Base-by-base conservation (phyloP, 371 early-diverging fungal genomes). In the Mucor ambiguus region DNA sequence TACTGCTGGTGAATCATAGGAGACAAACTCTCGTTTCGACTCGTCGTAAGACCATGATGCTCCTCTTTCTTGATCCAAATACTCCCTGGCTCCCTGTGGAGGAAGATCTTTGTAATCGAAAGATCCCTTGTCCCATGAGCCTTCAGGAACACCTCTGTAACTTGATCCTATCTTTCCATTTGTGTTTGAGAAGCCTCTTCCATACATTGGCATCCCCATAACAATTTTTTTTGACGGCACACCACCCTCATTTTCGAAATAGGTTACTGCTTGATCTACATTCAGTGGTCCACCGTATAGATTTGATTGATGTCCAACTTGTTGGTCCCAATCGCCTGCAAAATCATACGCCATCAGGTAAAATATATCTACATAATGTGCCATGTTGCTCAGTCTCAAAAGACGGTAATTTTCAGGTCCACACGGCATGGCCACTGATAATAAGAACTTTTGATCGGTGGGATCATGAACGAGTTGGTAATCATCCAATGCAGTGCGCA, bases 261-360 rank as follows among this genome's bases (percentile, higher is more conserved):
- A 43, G 11, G 20, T 48, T 1, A 71, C 43, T 93, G 71, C 77
- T 93, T 95, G 66, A 79, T 80, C 37, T 35, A 52, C 49, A 92
- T 72, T 73, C 85, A 92, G 68, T 83, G 83, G 2, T 76, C 81
- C 24, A 89, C 91, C 66, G 65, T 86, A 86, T 52, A 97, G 79
- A 67, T 94, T 93, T 38, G 95, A 84, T 72, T 96, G 96, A 76
- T 96, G 95, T 2, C 90, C 93, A 0, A 93, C 84, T 20, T 69
- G 62, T 26, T 67, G 52, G 37, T 93, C 91, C 88, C 95, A 92
- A n/a, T 91, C 85, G 1, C 92, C 89, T 16, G 77, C 72, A 70
- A 90, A 90, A 69, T 94, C 94, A 67, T 94, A 94, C 3, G 92
- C 81, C 94, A 94, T 94, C 49, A 94, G 65, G 71, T 93, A 89